Evolutionary conservation across 352 stramenopile genomes (phyloP), one percentile per base, ranked within the genome.

Genomic region (Globisporangium apiculatum): DNA sequence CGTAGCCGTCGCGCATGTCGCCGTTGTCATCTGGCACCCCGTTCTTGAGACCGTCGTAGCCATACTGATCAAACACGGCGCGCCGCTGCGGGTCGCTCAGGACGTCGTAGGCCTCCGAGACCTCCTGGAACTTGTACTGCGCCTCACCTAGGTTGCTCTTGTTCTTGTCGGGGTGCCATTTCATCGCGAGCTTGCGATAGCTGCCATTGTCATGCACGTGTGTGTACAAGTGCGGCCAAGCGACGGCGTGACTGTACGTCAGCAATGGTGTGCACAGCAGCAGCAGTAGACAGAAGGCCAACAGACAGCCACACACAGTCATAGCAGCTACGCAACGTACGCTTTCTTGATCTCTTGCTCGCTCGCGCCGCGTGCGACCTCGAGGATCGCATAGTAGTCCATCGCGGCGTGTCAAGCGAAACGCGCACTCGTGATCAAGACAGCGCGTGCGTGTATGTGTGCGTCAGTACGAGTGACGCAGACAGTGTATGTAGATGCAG

Each of bases 131-230:
- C 35, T 94, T 79, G 52, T 87, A 76, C 52, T 97, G 90, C 48
- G 89, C 90, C 64, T 97, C 88, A 36, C 76, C 74, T 12, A 75
- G 64, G 40, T 91, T 92, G 64, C 64, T 70, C 65, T 88, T 87
- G 73, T 98, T 98, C 71, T 99, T 98, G 75, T 98, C 95, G 0
- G 94, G 94, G 64, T 99, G 96, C 62, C 86, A 97, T 62, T 95
- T 97, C 60, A 99, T 84, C 43, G 90, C 91, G 51, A 97, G 79
- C 69, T 95, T 92, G 60, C 93, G 86, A 75, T 98, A 99, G 38
- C 83, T 88, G 53, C 24, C 46, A 9, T 12, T 31, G 17, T 17
- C 7, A 43, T 43, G 40, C 40, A 43, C 40, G 4, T 43, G 11
- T 8, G 40, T 12, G 40, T 43, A 12, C 24, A 31, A 31, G 24